These are phyloP conservation scores for Vigna hirtella DNA, from an alignment of 306 rosid genomes.

Conservation along the genomic window DNA sequence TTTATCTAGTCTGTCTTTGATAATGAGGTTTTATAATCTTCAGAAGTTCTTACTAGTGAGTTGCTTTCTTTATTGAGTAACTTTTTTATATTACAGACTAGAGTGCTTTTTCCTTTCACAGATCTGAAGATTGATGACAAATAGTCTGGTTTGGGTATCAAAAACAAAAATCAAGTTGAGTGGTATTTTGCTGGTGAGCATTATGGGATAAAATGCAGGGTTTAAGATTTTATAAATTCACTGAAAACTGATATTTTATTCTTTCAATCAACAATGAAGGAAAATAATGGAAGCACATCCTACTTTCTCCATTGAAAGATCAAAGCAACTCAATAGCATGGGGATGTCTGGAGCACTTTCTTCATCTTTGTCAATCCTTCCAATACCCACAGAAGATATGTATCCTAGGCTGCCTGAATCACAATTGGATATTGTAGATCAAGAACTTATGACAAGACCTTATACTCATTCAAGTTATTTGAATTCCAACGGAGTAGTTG, in stretches of 20 bases:
- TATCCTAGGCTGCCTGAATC: constrained; percentile 65
- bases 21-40: constrained; percentile 33
- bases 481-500: constrained; percentile 65
- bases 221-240: constrained; percentile 18
- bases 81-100: constrained; percentile 15
- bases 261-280: constrained; percentile 48
- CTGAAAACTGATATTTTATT: constrained; percentile 38
- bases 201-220: constrained; percentile 21
- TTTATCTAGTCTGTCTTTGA: constrained; percentile 24
- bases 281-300: constrained; percentile 76
- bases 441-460: constrained; percentile 59
- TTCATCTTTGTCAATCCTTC: constrained; percentile 66
- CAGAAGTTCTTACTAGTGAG: constrained; percentile 13
- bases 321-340: constrained; percentile 61
- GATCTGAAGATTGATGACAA: constrained; percentile 55
- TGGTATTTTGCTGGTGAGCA: constrained; percentile 52
- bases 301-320: constrained; percentile 62
- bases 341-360: constrained; percentile 69
- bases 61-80: constrained; percentile 39
- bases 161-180: constrained; percentile 45
- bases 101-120: constrained; percentile 38
- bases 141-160: constrained; percentile 41
- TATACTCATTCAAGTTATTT: constrained; percentile 55
- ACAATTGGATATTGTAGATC: constrained; percentile 60
- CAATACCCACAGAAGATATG: constrained; percentile 60